Conservation (phyloP, 2,329 filamentous ascomycete genomes). For the Neofusicoccum cordaticola region DNA sequence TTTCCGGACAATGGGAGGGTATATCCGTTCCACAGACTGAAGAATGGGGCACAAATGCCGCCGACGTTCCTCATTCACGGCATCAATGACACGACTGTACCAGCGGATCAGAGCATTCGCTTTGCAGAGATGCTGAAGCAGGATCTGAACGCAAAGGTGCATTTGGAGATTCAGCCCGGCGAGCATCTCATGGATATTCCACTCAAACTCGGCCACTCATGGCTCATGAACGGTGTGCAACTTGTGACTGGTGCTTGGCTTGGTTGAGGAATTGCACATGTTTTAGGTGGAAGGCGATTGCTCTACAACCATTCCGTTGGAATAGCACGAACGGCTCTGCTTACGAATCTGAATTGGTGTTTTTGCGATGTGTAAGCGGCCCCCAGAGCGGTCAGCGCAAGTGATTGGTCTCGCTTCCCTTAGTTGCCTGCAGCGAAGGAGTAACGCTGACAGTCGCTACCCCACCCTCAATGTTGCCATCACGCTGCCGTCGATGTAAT, state of each 20-base stretch:
- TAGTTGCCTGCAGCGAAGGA: too few species aligned
- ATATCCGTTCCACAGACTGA: slow-evolving; percentile 27
- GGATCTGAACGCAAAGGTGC: slow-evolving; percentile 21
- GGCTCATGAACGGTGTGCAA: neutral
- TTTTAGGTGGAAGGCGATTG: too few species aligned
- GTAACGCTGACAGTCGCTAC: too few species aligned
- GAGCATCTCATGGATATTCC: slow-evolving; percentile 24
- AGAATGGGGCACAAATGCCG: slow-evolving; percentile 24
- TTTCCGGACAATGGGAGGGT: slow-evolving; percentile 23
- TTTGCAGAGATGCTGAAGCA: slow-evolving; percentile 26
- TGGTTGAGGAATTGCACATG: too few species aligned
- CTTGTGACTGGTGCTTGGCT: neutral
- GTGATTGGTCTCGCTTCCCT: too few species aligned
- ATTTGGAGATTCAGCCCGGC: slow-evolving; percentile 15
- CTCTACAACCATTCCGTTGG: too few species aligned
- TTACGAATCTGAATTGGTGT: too few species aligned
- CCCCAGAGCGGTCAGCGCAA: too few species aligned
- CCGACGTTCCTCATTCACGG: slow-evolving; percentile 35
- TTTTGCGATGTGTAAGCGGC: too few species aligned
- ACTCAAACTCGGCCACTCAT: neutral
- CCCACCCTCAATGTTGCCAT: too few species aligned
- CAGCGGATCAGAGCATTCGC: slow-evolving; percentile 23
- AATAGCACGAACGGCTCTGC: too few species aligned
- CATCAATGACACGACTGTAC: slow-evolving; percentile 26
- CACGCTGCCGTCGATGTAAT: too few species aligned